These are phyloP conservation scores for Aspergillus flavus DNA, from an alignment of 2,329 filamentous ascomycete genomes.

Conservation along the genomic window DNA sequence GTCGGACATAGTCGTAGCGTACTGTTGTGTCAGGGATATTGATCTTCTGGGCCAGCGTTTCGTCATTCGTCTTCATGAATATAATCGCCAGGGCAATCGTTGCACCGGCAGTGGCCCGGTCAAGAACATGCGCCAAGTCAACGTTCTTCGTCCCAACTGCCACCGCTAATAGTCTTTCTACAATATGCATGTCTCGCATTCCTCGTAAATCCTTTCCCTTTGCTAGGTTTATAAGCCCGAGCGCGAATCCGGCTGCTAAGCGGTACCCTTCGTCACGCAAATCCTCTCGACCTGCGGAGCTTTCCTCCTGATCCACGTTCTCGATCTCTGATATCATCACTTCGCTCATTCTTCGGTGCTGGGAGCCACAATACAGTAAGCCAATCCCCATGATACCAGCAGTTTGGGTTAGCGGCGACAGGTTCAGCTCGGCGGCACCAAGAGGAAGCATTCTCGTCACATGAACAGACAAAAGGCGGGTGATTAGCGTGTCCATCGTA, in stretches of 20 bases:
- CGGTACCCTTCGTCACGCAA: constrained; percentile 95
- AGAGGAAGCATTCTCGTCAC: constrained; percentile 91
- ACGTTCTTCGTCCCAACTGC: constrained; percentile 90
- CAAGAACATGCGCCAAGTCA: constrained; percentile 86
- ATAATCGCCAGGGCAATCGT: constrained; percentile 88
- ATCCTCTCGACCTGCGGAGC: constrained; percentile 67
- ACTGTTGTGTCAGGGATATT: constrained; percentile 87
- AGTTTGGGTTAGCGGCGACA: constrained; percentile 91
- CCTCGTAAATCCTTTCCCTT: constrained; percentile 87
- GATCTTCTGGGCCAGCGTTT: constrained; percentile 83
- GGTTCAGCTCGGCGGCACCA: constrained; percentile 89
- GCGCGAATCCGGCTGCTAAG: constrained; percentile 86
- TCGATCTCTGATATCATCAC: constrained; percentile 98
- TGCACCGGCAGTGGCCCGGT: constrained; percentile 90
- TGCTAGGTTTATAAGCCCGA: constrained; percentile 92
- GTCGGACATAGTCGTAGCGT: constrained; percentile 94
- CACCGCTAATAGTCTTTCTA: constrained; percentile 81
- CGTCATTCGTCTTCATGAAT: constrained; percentile 95
- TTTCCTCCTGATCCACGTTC: constrained; percentile 78
- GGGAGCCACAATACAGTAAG: constrained; percentile 88
- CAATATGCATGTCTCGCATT: constrained; percentile 89
- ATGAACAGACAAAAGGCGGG: constrained; percentile 89
- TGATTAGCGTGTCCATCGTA: constrained; percentile 96
- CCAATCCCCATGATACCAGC: constrained; percentile 97
- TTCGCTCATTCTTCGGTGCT: constrained; percentile 97